These are phyloP conservation scores for Polygonum maritimum DNA, from an alignment of 148 eudicot genomes.

Conservation along the genomic window DNA sequence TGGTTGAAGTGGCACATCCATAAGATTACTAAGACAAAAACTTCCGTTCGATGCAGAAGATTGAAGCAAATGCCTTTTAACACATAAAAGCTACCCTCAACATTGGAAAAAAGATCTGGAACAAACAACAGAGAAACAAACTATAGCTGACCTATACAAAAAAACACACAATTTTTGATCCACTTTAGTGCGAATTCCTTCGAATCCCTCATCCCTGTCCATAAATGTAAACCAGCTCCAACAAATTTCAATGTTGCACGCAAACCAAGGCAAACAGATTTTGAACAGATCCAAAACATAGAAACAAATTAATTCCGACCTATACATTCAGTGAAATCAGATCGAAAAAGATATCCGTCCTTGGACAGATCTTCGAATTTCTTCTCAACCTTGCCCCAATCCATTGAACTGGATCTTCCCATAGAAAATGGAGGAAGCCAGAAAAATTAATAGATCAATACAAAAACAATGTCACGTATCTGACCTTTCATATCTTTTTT, in stretches of 20 bases:
- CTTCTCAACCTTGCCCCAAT: slow-evolving; percentile 61
- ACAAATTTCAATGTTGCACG: background rate
- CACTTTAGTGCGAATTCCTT: slow-evolving; percentile 69
- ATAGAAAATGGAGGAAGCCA: slow-evolving; percentile 17
- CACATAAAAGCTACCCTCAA: background rate
- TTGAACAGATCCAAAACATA: background rate
- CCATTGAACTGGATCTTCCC: slow-evolving; percentile 31
- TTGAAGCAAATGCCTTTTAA: background rate
- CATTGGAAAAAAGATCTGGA: background rate
- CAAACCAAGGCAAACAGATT: background rate
- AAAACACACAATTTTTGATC: no score
- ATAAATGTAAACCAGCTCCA: background rate
- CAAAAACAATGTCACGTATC: no score
- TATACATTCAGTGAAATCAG: slow-evolving; percentile 89
- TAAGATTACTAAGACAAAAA: background rate
- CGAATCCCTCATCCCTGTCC: slow-evolving; percentile 82
- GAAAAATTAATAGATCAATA: no score
- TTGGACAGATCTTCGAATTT: slow-evolving; percentile 58
- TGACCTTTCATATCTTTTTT: no score
- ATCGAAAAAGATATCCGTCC: slow-evolving; percentile 52
- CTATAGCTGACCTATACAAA: no score
- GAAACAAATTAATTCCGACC: slow-evolving; percentile 25
- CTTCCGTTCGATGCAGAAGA: background rate
- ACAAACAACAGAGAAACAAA: no score
- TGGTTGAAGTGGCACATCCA: background rate